Evolutionary conservation across 139 green algal genomes (phyloP), one percentile per base, ranked within the genome.

Genomic region (Picochlorum sp.): DNA sequence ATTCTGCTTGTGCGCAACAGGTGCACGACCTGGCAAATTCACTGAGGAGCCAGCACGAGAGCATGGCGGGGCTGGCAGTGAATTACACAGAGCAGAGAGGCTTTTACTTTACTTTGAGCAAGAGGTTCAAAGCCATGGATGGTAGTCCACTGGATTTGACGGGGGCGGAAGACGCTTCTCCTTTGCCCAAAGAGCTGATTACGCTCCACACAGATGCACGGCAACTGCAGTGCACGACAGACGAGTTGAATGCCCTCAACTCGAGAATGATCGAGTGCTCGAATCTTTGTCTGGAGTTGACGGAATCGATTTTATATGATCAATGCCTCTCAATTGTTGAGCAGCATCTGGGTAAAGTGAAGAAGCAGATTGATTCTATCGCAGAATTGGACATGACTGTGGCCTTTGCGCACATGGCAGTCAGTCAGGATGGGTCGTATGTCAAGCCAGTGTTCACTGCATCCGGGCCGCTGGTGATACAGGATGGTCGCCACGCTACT

Each of bases 231-330:
- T 80, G 74, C 59, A 90, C 81, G 22, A 91, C 77, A 0, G 69
- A 80, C 26, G 86, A 96, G 72, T 76, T 96, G 0, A 88, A 82
- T 30, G 86, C 88, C 7, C 78, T 96, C 3, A 96, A 96, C 67
- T 41, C 70, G 10, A 69, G 88, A 5, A 83, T 96, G 22, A 63
- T 67, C 25, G 81, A 90, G 44, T 77, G 86, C 7, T 67, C 72
- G 30, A 74, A 78, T 32, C 83, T 94, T 61, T 95, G 86, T 63
- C 63, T 91, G 67, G 26, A 83, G 33, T 74, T 94, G 7, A 90
- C 87, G 16, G 72, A 86, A 36, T 61, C 85, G 81, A 59, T 83
- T 18, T 71, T 96, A 67, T 81, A 87, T 9, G 57, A 37, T 4
- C 41, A 83, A 39, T 32, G 41, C 5, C 26, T 41, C 1, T 22